Base-by-base conservation (phyloP, 345 rosid species). In the Dipteronia dyeriana region DNA sequence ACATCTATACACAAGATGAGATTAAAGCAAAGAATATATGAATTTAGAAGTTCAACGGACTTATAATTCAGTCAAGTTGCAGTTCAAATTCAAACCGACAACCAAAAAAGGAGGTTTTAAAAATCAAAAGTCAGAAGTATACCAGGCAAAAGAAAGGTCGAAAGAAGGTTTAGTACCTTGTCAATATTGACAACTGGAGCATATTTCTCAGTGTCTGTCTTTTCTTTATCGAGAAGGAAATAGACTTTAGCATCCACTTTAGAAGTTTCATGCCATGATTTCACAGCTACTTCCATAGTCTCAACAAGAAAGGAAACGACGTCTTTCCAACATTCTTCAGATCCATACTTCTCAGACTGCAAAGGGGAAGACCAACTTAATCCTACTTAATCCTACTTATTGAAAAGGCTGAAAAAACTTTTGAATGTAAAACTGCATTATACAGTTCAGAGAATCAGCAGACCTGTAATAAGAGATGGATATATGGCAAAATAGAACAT, bases 151-250 rank as follows among this genome's bases (percentile, higher is more conserved):
- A 49, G 47, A 39, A 75, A 11, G 0, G 31, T 2, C 12, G 5
- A 23, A 2, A 54, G 53, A 60, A 56, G 45, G 45, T 64, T 25
- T 43, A 38, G 22, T 85, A 96, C 98, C 97, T 94, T 96, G 71
- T 91, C 98, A 66, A 95, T 87, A 85, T 95, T 93, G 84, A 93
- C 96, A 68, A 78, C 84, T 22, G 99, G 93, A 74, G 97, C 97
- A 66, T 86, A 89, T 83, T 91, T 94, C 53, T 92, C 95, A 14
- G 90, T 84, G 34, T 90, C 87, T 4, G 98, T 89, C 85, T 85
- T 92, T 77, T 94, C 97, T 78, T 88, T 84, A 81, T 96, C 93
- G 13, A 89, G 90, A 56, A 92, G 90, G 79, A 92, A 96, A 86
- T 84, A 82, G 70, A 92, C 97, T 85, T 87, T 88, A 56, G 94